phyloP scores from a whole-genome alignment of 1,139 yeast genomes.

The Suhomyces ambrosiae region DNA sequence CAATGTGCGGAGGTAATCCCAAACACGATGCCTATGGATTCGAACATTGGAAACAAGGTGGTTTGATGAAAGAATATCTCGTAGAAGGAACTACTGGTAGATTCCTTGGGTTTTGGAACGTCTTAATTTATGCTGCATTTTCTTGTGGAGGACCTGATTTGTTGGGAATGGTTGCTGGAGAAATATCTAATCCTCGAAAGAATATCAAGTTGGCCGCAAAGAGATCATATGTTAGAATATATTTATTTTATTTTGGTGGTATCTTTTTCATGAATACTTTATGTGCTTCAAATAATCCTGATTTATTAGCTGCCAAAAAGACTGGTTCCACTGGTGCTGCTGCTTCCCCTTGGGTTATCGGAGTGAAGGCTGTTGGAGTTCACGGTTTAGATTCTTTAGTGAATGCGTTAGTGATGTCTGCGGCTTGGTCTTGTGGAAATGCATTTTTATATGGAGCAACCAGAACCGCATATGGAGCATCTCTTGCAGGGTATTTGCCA shows the following conservation, averaged over 20 bases:
- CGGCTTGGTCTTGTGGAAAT: conserved; percentile 45
- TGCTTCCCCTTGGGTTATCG: conserved; percentile 45
- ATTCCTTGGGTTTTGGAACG: conserved; percentile 40
- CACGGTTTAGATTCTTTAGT: conserved; percentile 39
- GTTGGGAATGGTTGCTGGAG: conserved; percentile 38
- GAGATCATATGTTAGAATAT: conserved; percentile 37
- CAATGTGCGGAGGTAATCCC: conserved; percentile 18
- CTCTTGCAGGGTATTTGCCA: conserved; percentile 42
- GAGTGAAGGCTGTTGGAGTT: conserved; percentile 39
- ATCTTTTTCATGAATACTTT: conserved; percentile 39
- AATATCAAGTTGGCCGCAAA: conserved; percentile 37
- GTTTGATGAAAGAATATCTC: conserved; percentile 35
- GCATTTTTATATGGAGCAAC: conserved; percentile 40
- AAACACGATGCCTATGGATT: conserved; percentile 40
- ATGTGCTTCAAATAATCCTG: conserved; percentile 37
- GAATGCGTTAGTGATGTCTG: conserved; percentile 36
- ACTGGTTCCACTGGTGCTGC: conserved; percentile 34
- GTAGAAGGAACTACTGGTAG: conserved; percentile 37
- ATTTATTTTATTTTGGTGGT: conserved; percentile 41
- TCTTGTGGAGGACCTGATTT: conserved; percentile 49
- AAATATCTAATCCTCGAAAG: conserved; percentile 35
- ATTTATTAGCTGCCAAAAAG: conserved; percentile 27
- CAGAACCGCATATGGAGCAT: conserved; percentile 37
- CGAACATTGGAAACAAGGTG: conserved; percentile 37
- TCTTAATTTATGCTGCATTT: conserved; percentile 41